Evolutionary conservation across 345 rosid genomes (phyloP).

Genomic region (Tarenaya hassleriana): DNA sequence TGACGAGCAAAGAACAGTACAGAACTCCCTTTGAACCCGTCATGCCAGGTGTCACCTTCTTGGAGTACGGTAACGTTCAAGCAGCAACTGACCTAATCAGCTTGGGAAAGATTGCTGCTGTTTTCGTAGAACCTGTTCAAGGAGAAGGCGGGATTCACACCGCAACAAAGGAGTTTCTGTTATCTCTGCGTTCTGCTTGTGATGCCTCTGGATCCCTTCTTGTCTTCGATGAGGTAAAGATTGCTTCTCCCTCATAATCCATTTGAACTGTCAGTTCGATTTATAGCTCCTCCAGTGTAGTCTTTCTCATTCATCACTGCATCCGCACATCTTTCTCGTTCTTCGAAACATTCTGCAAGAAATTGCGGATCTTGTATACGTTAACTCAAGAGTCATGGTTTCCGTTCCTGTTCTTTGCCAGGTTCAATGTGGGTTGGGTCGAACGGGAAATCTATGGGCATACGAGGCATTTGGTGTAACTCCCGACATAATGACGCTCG

Average conservation of each 20-base stretch:
- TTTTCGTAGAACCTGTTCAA: slow-evolving; percentile 89
- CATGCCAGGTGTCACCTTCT: slow-evolving; percentile 95
- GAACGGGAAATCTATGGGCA: slow-evolving; percentile 82
- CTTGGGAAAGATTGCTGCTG: slow-evolving; percentile 69
- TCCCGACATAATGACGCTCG: slow-evolving; percentile 91
- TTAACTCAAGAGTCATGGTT: background rate
- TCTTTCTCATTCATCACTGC: too few species aligned
- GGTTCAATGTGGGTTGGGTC: slow-evolving; percentile 89
- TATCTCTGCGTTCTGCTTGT: slow-evolving; percentile 65
- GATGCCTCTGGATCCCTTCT: slow-evolving; percentile 77
- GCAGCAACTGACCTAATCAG: slow-evolving; percentile 47
- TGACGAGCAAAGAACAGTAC: slow-evolving; percentile 87
- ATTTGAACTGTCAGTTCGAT: too few species aligned
- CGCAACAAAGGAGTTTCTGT: slow-evolving; percentile 70
- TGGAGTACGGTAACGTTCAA: slow-evolving; percentile 70
- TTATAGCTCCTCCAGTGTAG: too few species aligned
- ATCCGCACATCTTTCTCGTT: too few species aligned
- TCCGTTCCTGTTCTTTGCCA: background rate
- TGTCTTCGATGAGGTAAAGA: slow-evolving; percentile 83
- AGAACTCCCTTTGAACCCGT: slow-evolving; percentile 88
- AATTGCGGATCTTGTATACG: background rate
- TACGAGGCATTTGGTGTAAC: slow-evolving; percentile 53
- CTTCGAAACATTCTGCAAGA: too few species aligned
- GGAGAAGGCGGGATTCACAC: slow-evolving; percentile 94
- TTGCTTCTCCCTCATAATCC: too few species aligned